Evolutionary conservation across 1,284 basidiomycete genomes (phyloP).

Genomic region (Singerocomus inundabilis): DNA sequence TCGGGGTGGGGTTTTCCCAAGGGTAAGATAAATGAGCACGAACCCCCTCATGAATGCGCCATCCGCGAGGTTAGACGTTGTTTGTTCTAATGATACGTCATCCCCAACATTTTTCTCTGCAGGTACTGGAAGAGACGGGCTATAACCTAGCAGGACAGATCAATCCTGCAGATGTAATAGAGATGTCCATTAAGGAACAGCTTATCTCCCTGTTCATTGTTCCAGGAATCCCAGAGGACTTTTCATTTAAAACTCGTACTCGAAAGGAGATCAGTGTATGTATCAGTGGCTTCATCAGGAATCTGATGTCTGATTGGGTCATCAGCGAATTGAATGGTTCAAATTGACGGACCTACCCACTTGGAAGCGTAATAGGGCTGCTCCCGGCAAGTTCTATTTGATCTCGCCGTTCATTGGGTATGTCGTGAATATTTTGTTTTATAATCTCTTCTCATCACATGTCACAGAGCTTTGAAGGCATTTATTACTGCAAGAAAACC

Average conservation of each 20-base stretch:
- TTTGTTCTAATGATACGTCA: background rate
- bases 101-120: conserved; percentile 8
- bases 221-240: conserved; percentile 86
- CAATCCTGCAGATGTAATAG: conserved; percentile 71
- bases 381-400: conserved; percentile 87
- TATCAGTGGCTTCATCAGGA: conserved; percentile 11
- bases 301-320: conserved; percentile 14
- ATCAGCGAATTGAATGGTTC: conserved; percentile 97
- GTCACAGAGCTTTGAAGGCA: conserved; percentile 57
- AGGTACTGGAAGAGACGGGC: conserved; percentile 95
- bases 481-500: conserved; percentile 60
- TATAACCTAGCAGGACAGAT: conserved; percentile 80
- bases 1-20: conserved; percentile 99
- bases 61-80: conserved; percentile 73
- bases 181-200: conserved; percentile 88
- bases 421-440: conserved; percentile 31
- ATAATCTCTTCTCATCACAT: conserved; percentile 10
- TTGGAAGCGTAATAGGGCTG: conserved; percentile 81
- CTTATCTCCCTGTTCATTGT: conserved; percentile 92
- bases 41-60: conserved; percentile 82
- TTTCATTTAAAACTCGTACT: conserved; percentile 89
- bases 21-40: conserved; percentile 97
- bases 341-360: conserved; percentile 86
- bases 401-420: conserved; percentile 94
- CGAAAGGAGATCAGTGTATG: conserved; percentile 98